These are phyloP conservation scores for Daldinia caldariorum DNA, from an alignment of 495 filamentous ascomycete species.

Conservation along the genomic window DNA sequence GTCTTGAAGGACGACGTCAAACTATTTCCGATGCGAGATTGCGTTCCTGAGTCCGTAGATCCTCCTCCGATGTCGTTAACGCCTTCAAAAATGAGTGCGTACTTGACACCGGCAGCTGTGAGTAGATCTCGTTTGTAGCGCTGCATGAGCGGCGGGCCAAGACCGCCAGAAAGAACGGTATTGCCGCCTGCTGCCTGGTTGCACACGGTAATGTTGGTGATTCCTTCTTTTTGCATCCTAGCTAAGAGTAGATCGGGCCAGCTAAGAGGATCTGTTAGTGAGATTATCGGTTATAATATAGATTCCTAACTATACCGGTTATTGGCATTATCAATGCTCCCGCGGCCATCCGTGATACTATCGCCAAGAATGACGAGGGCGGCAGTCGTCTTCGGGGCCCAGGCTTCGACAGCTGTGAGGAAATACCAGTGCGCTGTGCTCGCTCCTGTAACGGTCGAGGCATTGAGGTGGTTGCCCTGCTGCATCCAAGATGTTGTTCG, in stretches of 20 bases:
- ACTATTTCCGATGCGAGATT: slow-evolving; percentile 59
- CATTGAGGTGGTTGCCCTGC: slow-evolving; percentile 63
- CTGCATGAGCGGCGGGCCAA: slow-evolving; percentile 68
- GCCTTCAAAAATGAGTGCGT: slow-evolving; percentile 76
- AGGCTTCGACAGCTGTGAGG: slow-evolving; percentile 68
- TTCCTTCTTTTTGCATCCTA: slow-evolving; percentile 60
- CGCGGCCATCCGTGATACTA: slow-evolving; percentile 77
- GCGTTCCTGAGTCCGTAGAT: slow-evolving; percentile 56
- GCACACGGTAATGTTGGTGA: slow-evolving; percentile 64
- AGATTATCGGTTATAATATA: neutral
- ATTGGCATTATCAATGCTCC: slow-evolving; percentile 70
- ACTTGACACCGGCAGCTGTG: slow-evolving; percentile 63
- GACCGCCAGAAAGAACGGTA: slow-evolving; percentile 68
- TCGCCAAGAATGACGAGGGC: slow-evolving; percentile 74
- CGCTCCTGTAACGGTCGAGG: slow-evolving; percentile 56
- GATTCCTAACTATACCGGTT: slow-evolving; percentile 60
- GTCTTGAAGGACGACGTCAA: slow-evolving; percentile 67
- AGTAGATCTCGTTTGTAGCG: slow-evolving; percentile 74
- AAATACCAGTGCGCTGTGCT: slow-evolving; percentile 67
- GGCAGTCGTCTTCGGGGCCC: slow-evolving; percentile 53
- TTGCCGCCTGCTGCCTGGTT: slow-evolving; percentile 83
- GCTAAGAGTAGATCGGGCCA: slow-evolving; percentile 74
- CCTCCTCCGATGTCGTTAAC: slow-evolving; percentile 75
- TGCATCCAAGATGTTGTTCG: slow-evolving; percentile 70
- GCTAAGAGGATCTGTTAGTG: slow-evolving; percentile 43